Conservation (phyloP, 2,329 filamentous ascomycete species). For the Xylaria sp. region DNA sequence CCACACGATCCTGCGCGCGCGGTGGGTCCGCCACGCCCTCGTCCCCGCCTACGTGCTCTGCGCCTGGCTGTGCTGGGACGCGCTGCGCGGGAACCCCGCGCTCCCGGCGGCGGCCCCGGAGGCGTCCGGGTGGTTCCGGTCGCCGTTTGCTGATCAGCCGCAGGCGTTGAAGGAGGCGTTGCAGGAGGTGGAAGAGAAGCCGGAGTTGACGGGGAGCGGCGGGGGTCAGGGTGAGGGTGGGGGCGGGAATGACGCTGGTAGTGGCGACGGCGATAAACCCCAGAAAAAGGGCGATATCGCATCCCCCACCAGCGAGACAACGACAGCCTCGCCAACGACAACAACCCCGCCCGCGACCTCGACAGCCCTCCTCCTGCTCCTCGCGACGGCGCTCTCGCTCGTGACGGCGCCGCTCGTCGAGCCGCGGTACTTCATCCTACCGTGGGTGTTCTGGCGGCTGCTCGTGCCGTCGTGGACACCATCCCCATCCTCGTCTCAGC, state of each 20-base stretch:
- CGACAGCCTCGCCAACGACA: slow-evolving; percentile 8
- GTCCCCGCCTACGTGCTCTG: slow-evolving; percentile 71
- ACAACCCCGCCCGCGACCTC: slow-evolving; percentile 47
- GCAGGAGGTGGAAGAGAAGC: no score
- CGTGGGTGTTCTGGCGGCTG: slow-evolving; percentile 91
- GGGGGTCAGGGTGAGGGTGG: no score
- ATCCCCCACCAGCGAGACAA: slow-evolving; percentile 26
- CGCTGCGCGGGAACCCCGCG: slow-evolving; percentile 53
- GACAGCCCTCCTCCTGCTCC: slow-evolving; percentile 60
- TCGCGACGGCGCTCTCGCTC: slow-evolving; percentile 75
- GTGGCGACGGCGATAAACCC: no score
- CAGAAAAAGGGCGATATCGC: neutral
- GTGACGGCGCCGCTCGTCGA: slow-evolving; percentile 91
- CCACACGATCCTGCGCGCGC: slow-evolving; percentile 70
- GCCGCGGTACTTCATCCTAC: slow-evolving; percentile 92
- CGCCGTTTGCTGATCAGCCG: slow-evolving; percentile 13
- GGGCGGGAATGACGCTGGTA: no score
- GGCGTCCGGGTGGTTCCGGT: slow-evolving; percentile 10
- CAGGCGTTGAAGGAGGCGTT: no score
- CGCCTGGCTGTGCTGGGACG: slow-evolving; percentile 68
- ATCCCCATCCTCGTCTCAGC: neutral
- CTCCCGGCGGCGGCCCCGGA: neutral
- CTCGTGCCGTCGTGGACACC: slow-evolving; percentile 60
- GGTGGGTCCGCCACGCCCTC: slow-evolving; percentile 66
- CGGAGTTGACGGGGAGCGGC: neutral